Evolutionary conservation across 2,329 filamentous ascomycete genomes (phyloP), one percentile per base, ranked within the genome.

Genomic region (Fusarium compactum): DNA sequence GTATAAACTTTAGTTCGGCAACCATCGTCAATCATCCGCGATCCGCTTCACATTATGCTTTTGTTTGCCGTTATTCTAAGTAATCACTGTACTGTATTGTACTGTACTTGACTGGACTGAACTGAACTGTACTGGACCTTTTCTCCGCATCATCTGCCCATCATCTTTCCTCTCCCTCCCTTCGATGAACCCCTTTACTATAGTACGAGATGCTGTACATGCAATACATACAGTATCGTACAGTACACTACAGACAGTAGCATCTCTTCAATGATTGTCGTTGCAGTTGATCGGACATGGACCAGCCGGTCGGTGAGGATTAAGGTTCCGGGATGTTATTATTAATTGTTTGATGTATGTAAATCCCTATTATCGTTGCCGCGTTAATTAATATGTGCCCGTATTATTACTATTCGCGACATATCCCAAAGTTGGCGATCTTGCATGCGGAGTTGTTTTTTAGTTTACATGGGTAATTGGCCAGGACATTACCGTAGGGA

Each of bases 211-310:
- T 38, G 3, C 18, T 38, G 32, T 38, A 38, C 32, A 38, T 38
- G 32, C 32, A 38, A 38, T 18, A 18, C 32, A 38, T 55, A 62
- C 56, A 58, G 58, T 63, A 24, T 11, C 32, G 16, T 38, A 51
- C 24, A 52, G 24, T 20, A 52, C 48, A 40, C 24, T 52, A 22
- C 44, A 25, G 15, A 52, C 48, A 27, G 48, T 52, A 22, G 16
- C 18, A 8, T 48, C 29, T 48, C 22, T 56, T 22, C 41, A 43
- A 25, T 64, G 53, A 67, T 71, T 45, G 40, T 60, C 55, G 45
- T 54, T 67, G 63, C 58, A 66, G 53, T 60, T 65, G 58, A 69
- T 74, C 63, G 65, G 63, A 62, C 73, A 71, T 65, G 71, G 73
- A 71, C 72, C 72, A 74, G 72, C 56, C 59, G 32, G 29, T 69